Evolutionary conservation across 148 eudicot species (phyloP), one percentile per base, ranked within the genome.

Genomic region (Dianthus caryophyllus): DNA sequence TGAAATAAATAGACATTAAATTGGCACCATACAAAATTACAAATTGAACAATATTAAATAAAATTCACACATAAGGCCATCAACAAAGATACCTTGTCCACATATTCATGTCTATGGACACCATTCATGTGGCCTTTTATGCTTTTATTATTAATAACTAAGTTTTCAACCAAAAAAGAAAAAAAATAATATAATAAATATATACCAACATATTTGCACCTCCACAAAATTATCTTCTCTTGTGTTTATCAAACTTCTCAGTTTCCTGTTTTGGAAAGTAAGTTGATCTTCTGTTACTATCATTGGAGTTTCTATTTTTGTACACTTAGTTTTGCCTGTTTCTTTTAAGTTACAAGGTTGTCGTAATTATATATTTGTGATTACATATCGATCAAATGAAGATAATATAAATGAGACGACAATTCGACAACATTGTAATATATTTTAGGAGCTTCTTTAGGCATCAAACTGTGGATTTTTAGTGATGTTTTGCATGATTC

Each of bases 261-360:
- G 25, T 51, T 51, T 53, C 57, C 57, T 7, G 27, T 22, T 53
- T 53, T 53, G 55, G 55, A 20, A n/a, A 53, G 57, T 53, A 53
- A 21, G 57, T 53, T 53, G 14, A 9, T 53, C 55, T 53, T 53
- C 57, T 21, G 9, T 49, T 41, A n/a, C n/a, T 41, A 5, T 41
- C 1, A 41, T 41, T 5, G 12, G 18, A 5, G 1, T 48, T 4
- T 6, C 6, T 48, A 48, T 48, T 18, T 48, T 9, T 48, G 38
- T 7, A 33, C 17, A 8, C 5, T 9, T 16, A 1, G 18, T 13
- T 16, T 9, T 48, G 16, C 14, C 2, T 46, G 49, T 46, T 33
- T 2, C 8, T 41, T 41, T 41, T 13, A 41, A 6, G 44, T 41
- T 9, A 41, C 1, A 41, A 41, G 44, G 8, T 41, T 41, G 44